Percentiles rank a stretch among this genome's conserved stretches.
Evolutionary conservation across 2,329 filamentous ascomycete species (phyloP).

Genomic region (Lachnellula suecica): DNA sequence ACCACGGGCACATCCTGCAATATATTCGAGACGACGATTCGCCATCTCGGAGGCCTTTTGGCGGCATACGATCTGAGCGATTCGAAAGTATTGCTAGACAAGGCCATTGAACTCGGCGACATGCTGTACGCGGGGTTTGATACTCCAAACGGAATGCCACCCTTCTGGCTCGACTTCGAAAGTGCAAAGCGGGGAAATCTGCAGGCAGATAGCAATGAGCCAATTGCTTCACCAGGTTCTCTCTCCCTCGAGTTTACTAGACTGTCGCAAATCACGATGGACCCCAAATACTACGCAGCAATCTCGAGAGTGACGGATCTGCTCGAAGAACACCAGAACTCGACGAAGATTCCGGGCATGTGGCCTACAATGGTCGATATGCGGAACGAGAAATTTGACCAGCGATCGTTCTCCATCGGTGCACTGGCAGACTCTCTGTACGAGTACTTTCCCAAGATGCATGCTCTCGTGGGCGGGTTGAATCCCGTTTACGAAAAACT

Average conservation of each 20-base stretch:
- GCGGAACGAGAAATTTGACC: conserved; percentile 54
- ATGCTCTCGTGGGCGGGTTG: conserved; percentile 36
- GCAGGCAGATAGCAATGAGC: conserved; percentile 50
- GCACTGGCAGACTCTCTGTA: conserved; percentile 56
- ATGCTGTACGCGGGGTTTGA: conserved; percentile 43
- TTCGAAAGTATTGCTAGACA: conserved; percentile 23
- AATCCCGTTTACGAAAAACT: conserved; percentile 36
- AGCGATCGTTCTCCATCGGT: conserved; percentile 49
- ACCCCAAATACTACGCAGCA: conserved; percentile 60
- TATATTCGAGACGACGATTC: conserved; percentile 39
- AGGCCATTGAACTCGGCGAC: conserved; percentile 32
- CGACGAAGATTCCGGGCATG: conserved; percentile 56
- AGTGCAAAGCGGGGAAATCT: conserved; percentile 43
- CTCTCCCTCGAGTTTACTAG: conserved; percentile 61
- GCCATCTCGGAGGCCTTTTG: conserved; percentile 38
- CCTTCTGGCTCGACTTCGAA: not conserved
- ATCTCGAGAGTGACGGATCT: conserved; percentile 54
- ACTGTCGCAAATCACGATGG: conserved; percentile 58
- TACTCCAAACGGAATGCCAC: conserved; percentile 2
- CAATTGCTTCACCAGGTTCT: conserved; percentile 58
- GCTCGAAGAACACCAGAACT: conserved; percentile 50
- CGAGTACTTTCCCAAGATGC: conserved; percentile 64
- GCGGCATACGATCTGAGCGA: conserved; percentile 34
- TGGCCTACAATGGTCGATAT: conserved; percentile 55
- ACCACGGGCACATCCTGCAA: conserved; percentile 24